Evolutionary conservation across 2,329 filamentous ascomycete species (phyloP).

Genomic region (Aspergillus unguis): DNA sequence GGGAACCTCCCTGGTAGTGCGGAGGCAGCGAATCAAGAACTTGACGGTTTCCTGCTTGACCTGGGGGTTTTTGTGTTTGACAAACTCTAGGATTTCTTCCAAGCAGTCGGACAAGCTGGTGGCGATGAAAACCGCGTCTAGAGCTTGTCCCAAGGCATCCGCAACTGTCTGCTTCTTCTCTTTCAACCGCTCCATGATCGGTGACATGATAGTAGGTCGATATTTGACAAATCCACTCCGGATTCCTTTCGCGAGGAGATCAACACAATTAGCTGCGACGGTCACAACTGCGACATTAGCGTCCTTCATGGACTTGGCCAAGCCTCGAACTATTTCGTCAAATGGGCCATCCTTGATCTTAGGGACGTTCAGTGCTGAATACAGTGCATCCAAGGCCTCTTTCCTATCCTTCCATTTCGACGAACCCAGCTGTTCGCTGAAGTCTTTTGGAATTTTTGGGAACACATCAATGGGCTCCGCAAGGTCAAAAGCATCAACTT

Average conservation of each 20-base stretch:
- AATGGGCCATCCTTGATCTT: conserved; percentile 90
- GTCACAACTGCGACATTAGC: conserved; percentile 94
- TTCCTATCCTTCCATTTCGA: conserved; percentile 99
- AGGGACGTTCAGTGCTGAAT: conserved; percentile 73
- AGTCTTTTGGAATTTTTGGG: conserved; percentile 75
- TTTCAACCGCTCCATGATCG: conserved; percentile 93
- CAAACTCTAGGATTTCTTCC: conserved; percentile 81
- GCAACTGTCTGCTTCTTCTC: conserved; percentile 91
- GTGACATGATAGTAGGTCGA: conserved; percentile 72
- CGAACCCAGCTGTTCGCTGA: conserved; percentile 78
- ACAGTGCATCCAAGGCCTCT: conserved; percentile 82
- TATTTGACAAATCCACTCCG: conserved; percentile 77
- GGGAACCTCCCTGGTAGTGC: conserved; percentile 78
- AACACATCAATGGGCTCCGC: conserved; percentile 85
- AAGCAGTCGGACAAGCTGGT: conserved; percentile 78
- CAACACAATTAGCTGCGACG: conserved; percentile 87
- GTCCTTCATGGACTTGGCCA: conserved; percentile 98
- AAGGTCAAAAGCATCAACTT: conserved; percentile 76
- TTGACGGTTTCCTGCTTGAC: conserved; percentile 94
- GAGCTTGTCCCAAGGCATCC: conserved; percentile 79
- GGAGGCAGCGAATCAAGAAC: conserved; percentile 84
- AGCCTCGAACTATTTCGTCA: conserved; percentile 73
- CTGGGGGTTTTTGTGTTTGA: conserved; percentile 94
- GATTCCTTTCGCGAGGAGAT: conserved; percentile 81
- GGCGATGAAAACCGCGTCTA: conserved; percentile 67